A percentile compares a stretch with the other conserved stretches of the same genome.
Evolutionary conservation across 2,329 filamentous ascomycete genomes (phyloP).

Genomic region (Alternaria incomplexa): DNA sequence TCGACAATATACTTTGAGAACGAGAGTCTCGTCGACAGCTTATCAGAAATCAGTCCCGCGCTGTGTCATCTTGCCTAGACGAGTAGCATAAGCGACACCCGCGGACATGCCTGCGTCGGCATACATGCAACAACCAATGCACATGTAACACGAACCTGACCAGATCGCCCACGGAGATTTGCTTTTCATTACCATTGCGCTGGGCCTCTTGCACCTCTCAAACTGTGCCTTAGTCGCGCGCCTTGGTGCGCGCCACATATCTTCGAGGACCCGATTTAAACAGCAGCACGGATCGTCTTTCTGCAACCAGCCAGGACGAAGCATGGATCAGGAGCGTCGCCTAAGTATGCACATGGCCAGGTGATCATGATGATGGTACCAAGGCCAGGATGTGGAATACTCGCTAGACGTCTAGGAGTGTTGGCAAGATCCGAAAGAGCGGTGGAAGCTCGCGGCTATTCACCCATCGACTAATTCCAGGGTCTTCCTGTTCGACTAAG

Average conservation of each 20-base stretch:
- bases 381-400: constrained; percentile 4
- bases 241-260: constrained; percentile 6
- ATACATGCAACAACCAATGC: constrained; percentile 25
- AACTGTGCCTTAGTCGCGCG: constrained; percentile 9
- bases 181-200: constrained; percentile 26
- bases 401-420: constrained; percentile 10
- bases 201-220: constrained; percentile 20
- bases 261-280: constrained; percentile 2
- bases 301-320: constrained; percentile 21
- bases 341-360: constrained; percentile 27
- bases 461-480: constrained; percentile 1
- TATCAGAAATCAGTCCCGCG: constrained; percentile 28
- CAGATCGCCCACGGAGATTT: constrained; percentile 15
- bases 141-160: constrained; percentile 21
- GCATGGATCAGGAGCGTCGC: constrained; percentile 19
- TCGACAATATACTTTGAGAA: constrained; percentile 2
- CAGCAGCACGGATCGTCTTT: constrained; percentile 5
- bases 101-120: constrained; percentile 11
- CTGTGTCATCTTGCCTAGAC: constrained; percentile 21
- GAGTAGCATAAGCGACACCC: constrained; percentile 22
- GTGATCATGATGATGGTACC: constrained; percentile 23
- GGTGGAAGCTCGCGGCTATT: constrained; percentile 23
- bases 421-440: constrained; percentile 25
- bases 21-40: constrained; percentile 20
- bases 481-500: constrained; percentile 5